phyloP scores from a whole-genome alignment of 2,329 filamentous ascomycete species.

The Diaporthe longicolla region DNA sequence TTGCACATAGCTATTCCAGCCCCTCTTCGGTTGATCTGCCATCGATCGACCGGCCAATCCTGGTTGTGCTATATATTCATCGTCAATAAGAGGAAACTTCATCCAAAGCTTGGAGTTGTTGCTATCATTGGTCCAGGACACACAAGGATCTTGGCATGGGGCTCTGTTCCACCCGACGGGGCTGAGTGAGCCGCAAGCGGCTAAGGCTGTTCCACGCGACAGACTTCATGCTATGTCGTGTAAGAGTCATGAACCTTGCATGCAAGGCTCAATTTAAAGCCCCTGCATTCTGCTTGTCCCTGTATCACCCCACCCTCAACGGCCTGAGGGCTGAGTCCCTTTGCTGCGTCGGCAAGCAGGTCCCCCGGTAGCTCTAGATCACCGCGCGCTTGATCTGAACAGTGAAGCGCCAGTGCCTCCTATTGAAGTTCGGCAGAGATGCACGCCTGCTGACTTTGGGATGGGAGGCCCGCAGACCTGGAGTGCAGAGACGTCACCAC shows the following conservation, averaged over 20 bases:
- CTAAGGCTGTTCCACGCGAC: slow-evolving; percentile 32
- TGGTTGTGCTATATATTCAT: slow-evolving; percentile 17
- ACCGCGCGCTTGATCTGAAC: slow-evolving; percentile 33
- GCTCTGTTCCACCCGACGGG: slow-evolving; percentile 6
- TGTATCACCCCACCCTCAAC: slow-evolving; percentile 7
- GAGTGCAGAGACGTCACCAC: slow-evolving; percentile 4
- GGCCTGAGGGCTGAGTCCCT: slow-evolving; percentile 18
- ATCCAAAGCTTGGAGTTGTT: slow-evolving; percentile 13
- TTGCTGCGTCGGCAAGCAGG: slow-evolving; percentile 10
- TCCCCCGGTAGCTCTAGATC: not conserved
- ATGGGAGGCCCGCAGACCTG: not conserved
- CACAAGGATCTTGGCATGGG: slow-evolving; percentile 22
- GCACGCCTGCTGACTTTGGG: not conserved
- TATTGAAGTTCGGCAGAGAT: slow-evolving; percentile 5
- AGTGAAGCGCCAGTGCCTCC: not conserved
- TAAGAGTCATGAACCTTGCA: slow-evolving; percentile 34
- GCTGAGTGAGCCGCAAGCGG: slow-evolving; percentile 32
- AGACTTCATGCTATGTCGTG: slow-evolving; percentile 11
- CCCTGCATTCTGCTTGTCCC: slow-evolving; percentile 25
- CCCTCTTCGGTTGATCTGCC: not conserved
- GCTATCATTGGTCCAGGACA: slow-evolving; percentile 18
- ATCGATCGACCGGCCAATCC: slow-evolving; percentile 3
- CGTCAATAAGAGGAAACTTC: slow-evolving; percentile 30
- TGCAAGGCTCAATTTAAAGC: slow-evolving; percentile 33
- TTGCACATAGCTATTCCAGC: not conserved